Conservation (phyloP, 495 filamentous ascomycete species). For the Viridothelium virens region DNA sequence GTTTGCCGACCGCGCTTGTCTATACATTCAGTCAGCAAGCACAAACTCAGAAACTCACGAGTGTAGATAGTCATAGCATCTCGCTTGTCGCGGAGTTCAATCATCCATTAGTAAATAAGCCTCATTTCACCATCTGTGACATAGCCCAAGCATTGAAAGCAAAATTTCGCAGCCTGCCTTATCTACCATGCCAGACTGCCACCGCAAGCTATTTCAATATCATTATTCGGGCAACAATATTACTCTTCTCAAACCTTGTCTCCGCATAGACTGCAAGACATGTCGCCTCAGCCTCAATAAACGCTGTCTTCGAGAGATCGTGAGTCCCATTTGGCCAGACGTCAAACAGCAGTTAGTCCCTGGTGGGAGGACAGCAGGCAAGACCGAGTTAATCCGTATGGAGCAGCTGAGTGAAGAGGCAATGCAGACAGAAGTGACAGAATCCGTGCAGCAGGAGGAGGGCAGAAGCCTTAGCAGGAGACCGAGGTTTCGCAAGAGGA, state of each 20-base stretch:
- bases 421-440: background rate
- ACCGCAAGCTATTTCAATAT: constrained; percentile 7
- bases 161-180: background rate
- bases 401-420: background rate
- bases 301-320: background rate
- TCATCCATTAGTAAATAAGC: background rate
- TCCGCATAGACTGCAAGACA: constrained; percentile 5
- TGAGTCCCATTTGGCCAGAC: background rate
- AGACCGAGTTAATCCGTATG: background rate
- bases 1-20: background rate
- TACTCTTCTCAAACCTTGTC: background rate
- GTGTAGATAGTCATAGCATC: background rate
- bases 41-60: background rate
- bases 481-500: background rate
- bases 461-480: background rate
- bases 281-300: background rate
- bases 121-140: background rate
- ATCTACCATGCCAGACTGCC: constrained; percentile 5
- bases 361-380: background rate
- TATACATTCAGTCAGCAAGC: background rate
- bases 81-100: background rate
- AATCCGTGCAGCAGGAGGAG: background rate
- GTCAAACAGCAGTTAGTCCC: background rate
- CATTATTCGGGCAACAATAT: background rate
- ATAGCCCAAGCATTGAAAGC: background rate